Percentiles rank a stretch among this genome's conserved stretches.
These are phyloP conservation scores for Solanum corneliomulleri DNA, from an alignment of 257 asterid species.

Conservation along the genomic window DNA sequence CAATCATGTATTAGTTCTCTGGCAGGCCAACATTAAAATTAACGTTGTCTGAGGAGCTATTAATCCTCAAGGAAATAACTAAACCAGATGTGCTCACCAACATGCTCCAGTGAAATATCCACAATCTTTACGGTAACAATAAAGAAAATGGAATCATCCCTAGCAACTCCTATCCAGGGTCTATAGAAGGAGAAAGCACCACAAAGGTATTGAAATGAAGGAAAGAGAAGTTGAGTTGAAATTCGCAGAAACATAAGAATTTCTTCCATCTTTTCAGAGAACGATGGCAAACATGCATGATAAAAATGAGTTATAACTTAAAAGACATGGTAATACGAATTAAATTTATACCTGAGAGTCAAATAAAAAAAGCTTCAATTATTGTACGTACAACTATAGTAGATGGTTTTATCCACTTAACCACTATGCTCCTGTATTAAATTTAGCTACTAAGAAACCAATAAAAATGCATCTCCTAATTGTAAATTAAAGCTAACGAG, in stretches of 20 bases:
- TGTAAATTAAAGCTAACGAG: not conserved
- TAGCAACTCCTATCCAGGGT: not conserved
- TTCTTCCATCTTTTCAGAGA: not conserved
- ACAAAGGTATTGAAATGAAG: not conserved
- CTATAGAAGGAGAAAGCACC: not conserved
- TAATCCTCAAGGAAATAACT: not conserved
- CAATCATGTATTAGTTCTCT: not conserved
- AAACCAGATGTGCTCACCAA: not conserved
- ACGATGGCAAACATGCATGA: not conserved
- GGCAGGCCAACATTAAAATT: not conserved
- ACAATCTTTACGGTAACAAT: not conserved
- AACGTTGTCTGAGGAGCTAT: not conserved
- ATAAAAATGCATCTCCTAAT: not conserved
- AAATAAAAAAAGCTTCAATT: not conserved
- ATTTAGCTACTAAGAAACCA: not conserved
- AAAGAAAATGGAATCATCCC: too few species aligned
- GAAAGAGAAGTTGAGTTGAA: not conserved
- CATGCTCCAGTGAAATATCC: not conserved
- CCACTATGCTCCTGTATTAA: not conserved
- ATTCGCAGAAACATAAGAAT: not conserved
- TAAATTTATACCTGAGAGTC: not conserved
- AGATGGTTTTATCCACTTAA: not conserved
- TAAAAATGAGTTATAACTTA: not conserved
- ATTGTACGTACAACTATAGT: not conserved
- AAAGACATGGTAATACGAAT: not conserved